A percentile compares a stretch with the other conserved stretches of the same genome.
phyloP scores from a whole-genome alignment of 306 rosid species.

The Prinsepia uniflora region DNA sequence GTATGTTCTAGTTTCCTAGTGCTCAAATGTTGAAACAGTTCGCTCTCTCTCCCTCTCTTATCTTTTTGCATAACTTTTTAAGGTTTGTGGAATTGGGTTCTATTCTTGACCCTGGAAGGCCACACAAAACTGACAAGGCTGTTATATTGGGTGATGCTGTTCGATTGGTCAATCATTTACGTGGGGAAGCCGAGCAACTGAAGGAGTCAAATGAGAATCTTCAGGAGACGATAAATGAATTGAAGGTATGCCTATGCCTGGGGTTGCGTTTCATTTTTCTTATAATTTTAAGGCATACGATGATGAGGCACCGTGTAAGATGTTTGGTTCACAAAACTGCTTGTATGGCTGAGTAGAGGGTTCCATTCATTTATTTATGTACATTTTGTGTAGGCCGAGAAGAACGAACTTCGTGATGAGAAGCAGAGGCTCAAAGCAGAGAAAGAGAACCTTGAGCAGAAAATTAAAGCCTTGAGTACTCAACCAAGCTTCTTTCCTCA shows the following conservation, averaged over 20 bases:
- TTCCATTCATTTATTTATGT: neutral
- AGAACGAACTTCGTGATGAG: constrained; percentile 91
- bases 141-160: constrained; percentile 68
- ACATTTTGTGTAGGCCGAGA: constrained; percentile 58
- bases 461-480: constrained; percentile 41
- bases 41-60: constrained; percentile 32
- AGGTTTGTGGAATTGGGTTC: constrained; percentile 90
- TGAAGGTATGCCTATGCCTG: constrained; percentile 49
- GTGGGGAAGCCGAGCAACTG: constrained; percentile 58
- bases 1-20: constrained; percentile 33
- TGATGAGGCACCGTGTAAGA: neutral
- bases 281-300: neutral
- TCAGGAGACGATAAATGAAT: constrained; percentile 61
- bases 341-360: neutral
- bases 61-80: constrained; percentile 28
- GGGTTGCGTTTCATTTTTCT: neutral
- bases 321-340: neutral
- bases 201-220: constrained; percentile 54
- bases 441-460: constrained; percentile 64
- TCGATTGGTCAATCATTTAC: constrained; percentile 55
- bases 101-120: constrained; percentile 67
- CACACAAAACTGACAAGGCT: constrained; percentile 79
- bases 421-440: constrained; percentile 79
- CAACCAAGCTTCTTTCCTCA: constrained; percentile 58
- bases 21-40: constrained; percentile 17